Conservation (phyloP, 495 filamentous ascomycete species). For the Penicillium manginii region DNA sequence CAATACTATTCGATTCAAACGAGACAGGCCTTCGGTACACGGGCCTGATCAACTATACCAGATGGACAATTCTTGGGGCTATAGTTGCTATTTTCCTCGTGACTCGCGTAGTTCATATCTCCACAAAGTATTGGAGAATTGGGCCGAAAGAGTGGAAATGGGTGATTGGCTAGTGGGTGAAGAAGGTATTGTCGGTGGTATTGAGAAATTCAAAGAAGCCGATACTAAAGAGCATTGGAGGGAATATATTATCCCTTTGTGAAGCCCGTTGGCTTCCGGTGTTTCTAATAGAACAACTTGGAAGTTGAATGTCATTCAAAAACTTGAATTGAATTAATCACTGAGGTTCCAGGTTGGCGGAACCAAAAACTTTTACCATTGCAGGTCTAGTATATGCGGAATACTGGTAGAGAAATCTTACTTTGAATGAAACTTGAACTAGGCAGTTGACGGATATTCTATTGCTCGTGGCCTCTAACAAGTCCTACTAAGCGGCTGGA, state of each 20-base stretch:
- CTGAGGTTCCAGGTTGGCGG: no score
- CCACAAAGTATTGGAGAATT: conserved; percentile 14
- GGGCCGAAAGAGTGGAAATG: conserved; percentile 13
- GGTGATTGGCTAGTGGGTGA: conserved; percentile 18
- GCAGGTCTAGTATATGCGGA: no score
- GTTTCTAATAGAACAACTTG: no score
- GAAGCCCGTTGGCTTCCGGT: neutral
- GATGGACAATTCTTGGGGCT: neutral
- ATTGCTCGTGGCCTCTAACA: no score
- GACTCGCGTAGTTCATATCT: conserved; percentile 7
- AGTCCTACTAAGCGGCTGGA: no score
- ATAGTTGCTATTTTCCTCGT: conserved; percentile 5
- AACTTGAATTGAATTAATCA: no score
- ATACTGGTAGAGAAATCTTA: no score
- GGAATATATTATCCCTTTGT: conserved; percentile 8
- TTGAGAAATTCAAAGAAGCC: conserved; percentile 21
- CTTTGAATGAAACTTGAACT: no score
- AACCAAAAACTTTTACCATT: no score
- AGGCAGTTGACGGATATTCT: no score
- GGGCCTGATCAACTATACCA: conserved; percentile 3
- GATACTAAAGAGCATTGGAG: conserved; percentile 13
- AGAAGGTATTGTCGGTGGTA: conserved; percentile 15
- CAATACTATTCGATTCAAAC: conserved; percentile 2
- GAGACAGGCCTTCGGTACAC: neutral
- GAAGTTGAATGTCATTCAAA: no score